Percentiles rank a stretch among this genome's conserved stretches.
phyloP scores from a whole-genome alignment of 441 rosid species.

The Gossypium laxum region DNA sequence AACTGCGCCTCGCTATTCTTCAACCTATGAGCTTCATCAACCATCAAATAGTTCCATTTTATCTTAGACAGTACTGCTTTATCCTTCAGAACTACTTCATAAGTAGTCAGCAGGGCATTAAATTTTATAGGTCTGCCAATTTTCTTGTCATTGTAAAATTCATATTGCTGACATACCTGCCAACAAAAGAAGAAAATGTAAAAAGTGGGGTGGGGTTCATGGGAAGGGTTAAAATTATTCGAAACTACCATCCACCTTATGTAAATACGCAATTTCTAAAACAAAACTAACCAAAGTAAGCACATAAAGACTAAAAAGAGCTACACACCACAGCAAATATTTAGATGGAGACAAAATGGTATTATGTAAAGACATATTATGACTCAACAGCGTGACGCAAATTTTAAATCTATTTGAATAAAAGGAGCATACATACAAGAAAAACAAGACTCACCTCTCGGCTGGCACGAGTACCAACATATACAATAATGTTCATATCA shows the following conservation, averaged over 20 bases:
- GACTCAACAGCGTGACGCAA: neutral
- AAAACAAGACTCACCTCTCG: constrained; percentile 62
- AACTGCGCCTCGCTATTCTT: constrained; percentile 98
- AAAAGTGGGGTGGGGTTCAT: neutral
- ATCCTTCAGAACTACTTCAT: constrained; percentile 96
- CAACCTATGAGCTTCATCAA: constrained; percentile 99
- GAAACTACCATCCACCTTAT: neutral
- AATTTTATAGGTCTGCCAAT: constrained; percentile 80
- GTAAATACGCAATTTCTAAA: neutral
- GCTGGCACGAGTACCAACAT: constrained; percentile 98
- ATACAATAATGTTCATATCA: constrained; percentile 78
- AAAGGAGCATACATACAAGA: neutral
- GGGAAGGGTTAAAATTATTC: neutral
- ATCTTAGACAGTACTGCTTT: constrained; percentile 88
- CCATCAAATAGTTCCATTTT: constrained; percentile 94
- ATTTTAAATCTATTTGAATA: neutral
- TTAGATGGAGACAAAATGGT: neutral
- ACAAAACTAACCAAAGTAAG: neutral
- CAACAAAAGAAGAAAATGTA: constrained; percentile 11
- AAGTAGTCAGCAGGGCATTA: constrained; percentile 81
- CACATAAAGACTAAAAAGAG: neutral
- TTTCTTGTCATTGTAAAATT: constrained; percentile 80
- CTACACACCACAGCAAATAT: neutral
- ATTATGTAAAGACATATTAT: neutral
- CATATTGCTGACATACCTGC: constrained; percentile 96